These are phyloP conservation scores for Floccularia luteovirens DNA, from an alignment of 768 basidiomycete species.

Conservation along the genomic window DNA sequence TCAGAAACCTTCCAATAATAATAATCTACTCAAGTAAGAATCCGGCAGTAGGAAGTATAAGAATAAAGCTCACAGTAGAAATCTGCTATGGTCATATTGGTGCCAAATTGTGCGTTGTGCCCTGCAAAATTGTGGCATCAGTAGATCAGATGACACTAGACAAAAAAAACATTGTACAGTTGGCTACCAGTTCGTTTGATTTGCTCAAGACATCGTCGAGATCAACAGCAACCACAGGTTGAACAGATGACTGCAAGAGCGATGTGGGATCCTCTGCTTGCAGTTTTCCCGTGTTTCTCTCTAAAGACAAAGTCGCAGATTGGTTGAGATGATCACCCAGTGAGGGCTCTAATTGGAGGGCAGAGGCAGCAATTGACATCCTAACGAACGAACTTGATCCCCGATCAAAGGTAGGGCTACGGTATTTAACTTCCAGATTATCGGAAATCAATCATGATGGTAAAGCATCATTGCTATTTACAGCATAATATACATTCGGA, in stretches of 20 bases:
- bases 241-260: slow-evolving; percentile 14
- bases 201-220: slow-evolving; percentile 60
- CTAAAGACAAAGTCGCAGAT: too few relatives aligned
- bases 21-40: slow-evolving; percentile 38
- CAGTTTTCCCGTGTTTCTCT: too few relatives aligned
- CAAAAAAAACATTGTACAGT: slow-evolving; percentile 39
- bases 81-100: slow-evolving; percentile 43
- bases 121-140: slow-evolving; percentile 26
- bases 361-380: slow-evolving; percentile 24
- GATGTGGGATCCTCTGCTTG: too few relatives aligned
- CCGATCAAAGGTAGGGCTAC: background rate
- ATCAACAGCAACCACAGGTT: slow-evolving; percentile 52
- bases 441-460: too few relatives aligned
- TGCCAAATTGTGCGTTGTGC: slow-evolving; percentile 57
- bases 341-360: slow-evolving; percentile 13
- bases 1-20: slow-evolving; percentile 66
- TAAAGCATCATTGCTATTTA: too few relatives aligned
- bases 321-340: too few relatives aligned
- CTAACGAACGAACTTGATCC: too few relatives aligned
- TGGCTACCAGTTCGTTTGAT: slow-evolving; percentile 50
- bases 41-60: slow-evolving; percentile 1
- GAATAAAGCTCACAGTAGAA: slow-evolving; percentile 48
- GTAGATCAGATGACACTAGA: background rate
- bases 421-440: background rate
- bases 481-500: too few relatives aligned